Conservation (phyloP, 2,329 filamentous ascomycete genomes). For the Aureobasidium melanogenum region DNA sequence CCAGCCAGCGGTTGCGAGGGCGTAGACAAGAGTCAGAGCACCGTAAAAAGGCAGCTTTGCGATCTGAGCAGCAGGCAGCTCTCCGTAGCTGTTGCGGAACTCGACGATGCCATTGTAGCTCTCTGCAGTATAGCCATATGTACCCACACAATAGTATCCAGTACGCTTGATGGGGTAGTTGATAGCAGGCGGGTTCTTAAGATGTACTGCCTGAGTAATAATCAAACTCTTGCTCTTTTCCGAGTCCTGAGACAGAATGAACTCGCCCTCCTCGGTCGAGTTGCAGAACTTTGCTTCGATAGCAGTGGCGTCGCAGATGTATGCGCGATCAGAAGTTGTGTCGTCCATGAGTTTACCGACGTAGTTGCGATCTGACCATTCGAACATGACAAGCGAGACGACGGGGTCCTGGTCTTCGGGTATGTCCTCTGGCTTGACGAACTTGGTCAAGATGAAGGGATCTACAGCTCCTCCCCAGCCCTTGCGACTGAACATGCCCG, state of each 20-base stretch:
- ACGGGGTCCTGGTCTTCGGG: conserved; percentile 59
- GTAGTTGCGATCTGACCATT: conserved; percentile 78
- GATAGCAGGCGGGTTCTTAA: conserved; percentile 64
- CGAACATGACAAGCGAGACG: conserved; percentile 82
- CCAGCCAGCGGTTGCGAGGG: conserved; percentile 81
- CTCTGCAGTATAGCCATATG: conserved; percentile 56
- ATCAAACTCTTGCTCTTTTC: conserved; percentile 63
- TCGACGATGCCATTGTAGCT: conserved; percentile 76
- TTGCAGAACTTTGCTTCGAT: conserved; percentile 66
- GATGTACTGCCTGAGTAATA: conserved; percentile 69
- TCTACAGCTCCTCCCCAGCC: conserved; percentile 83
- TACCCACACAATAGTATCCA: conserved; percentile 91
- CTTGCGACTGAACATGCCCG: conserved; percentile 87
- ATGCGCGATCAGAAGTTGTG: conserved; percentile 42
- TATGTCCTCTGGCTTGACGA: conserved; percentile 50
- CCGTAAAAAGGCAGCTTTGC: conserved; percentile 97
- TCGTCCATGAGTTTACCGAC: conserved; percentile 58
- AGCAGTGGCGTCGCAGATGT: conserved; percentile 67
- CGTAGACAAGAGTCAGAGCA: conserved; percentile 86
- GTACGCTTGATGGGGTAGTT: conserved; percentile 83
- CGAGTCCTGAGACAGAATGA: conserved; percentile 70
- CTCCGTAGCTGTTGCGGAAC: conserved; percentile 93
- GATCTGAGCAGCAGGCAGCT: conserved; percentile 90
- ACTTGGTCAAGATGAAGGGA: conserved; percentile 81
- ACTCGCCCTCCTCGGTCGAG: conserved; percentile 69